A percentile compares a stretch with the other conserved stretches of the same genome.
phyloP scores from a whole-genome alignment of 2,329 filamentous ascomycete genomes.

The Whalleya microplaca region DNA sequence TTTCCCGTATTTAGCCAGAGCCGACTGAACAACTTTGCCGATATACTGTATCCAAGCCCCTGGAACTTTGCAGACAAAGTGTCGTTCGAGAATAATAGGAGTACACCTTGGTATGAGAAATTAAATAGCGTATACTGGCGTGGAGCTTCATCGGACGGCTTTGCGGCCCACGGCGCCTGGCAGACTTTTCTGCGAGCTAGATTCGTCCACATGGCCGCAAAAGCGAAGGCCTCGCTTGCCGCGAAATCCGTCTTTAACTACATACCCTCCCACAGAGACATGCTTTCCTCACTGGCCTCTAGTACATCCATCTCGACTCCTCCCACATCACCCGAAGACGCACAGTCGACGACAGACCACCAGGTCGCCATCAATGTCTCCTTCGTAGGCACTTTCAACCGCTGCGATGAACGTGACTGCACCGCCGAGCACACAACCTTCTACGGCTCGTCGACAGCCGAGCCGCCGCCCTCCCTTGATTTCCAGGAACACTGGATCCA shows the following conservation, averaged over 20 bases:
- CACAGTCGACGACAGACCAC: constrained; percentile 1
- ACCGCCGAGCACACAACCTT: constrained; percentile 37
- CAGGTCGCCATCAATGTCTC: constrained; percentile 38
- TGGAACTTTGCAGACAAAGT: constrained; percentile 45
- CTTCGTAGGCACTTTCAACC: constrained; percentile 44
- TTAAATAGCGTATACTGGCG: constrained; percentile 57
- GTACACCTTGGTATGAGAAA: constrained; percentile 52
- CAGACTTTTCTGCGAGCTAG: constrained; percentile 62
- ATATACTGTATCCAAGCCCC: constrained; percentile 51
- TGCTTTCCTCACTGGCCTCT: constrained; percentile 21
- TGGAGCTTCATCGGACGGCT: constrained; percentile 55
- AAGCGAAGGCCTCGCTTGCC: constrained; percentile 10
- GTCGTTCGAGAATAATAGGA: constrained; percentile 43
- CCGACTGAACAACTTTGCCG: constrained; percentile 57
- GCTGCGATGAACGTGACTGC: constrained; percentile 41
- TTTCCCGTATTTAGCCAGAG: constrained; percentile 61
- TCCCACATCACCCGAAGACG: background rate
- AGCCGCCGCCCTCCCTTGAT: constrained; percentile 28
- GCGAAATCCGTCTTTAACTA: constrained; percentile 14
- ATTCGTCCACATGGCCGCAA: constrained; percentile 58
- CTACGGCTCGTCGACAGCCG: constrained; percentile 30
- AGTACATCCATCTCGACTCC: constrained; percentile 34
- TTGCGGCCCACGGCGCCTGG: constrained; percentile 56
- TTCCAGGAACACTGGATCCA: constrained; percentile 45
- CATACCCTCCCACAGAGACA: constrained; percentile 5